Conservation (phyloP, 1,284 basidiomycete species). For the Ustilago shanxiensis region DNA sequence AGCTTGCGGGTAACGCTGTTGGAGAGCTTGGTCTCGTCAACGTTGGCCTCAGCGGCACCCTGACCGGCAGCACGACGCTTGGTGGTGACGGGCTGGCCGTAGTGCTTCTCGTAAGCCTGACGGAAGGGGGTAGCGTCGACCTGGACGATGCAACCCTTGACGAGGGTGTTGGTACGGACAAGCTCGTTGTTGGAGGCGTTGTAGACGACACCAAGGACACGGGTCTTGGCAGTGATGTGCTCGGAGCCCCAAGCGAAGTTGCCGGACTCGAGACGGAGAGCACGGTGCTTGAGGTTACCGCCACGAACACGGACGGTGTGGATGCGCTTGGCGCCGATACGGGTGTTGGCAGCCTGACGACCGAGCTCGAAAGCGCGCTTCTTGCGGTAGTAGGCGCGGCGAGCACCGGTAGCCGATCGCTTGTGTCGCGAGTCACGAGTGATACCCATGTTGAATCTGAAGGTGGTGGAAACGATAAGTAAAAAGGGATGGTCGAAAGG, state of each 20-base stretch:
- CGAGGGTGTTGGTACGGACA: conserved; percentile 70
- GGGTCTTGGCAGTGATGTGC: conserved; percentile 70
- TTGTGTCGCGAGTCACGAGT: conserved; percentile 70
- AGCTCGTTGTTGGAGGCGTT: conserved; percentile 71
- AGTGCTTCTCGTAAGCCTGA: conserved; percentile 70
- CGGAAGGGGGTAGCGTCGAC: conserved; percentile 70
- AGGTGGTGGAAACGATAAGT: background rate
- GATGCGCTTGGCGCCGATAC: conserved; percentile 69
- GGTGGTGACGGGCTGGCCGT: conserved; percentile 69
- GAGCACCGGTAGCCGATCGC: conserved; percentile 68
- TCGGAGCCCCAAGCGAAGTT: conserved; percentile 70
- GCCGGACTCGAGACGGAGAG: conserved; percentile 69
- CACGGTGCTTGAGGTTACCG: conserved; percentile 70
- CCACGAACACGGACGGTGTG: conserved; percentile 69
- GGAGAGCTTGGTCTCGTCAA: conserved; percentile 61
- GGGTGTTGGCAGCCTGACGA: conserved; percentile 70
- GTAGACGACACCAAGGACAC: conserved; percentile 70
- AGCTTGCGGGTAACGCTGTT: conserved; percentile 63
- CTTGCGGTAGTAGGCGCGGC: conserved; percentile 69
- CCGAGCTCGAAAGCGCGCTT: conserved; percentile 70
- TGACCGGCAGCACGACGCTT: conserved; percentile 65
- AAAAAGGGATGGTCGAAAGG: background rate
- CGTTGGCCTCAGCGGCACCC: conserved; percentile 58
- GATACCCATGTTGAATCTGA: conserved; percentile 69
- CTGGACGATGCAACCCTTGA: conserved; percentile 69